phyloP scores from a whole-genome alignment of 1,284 basidiomycete species.

The Boletellus deceptivus region DNA sequence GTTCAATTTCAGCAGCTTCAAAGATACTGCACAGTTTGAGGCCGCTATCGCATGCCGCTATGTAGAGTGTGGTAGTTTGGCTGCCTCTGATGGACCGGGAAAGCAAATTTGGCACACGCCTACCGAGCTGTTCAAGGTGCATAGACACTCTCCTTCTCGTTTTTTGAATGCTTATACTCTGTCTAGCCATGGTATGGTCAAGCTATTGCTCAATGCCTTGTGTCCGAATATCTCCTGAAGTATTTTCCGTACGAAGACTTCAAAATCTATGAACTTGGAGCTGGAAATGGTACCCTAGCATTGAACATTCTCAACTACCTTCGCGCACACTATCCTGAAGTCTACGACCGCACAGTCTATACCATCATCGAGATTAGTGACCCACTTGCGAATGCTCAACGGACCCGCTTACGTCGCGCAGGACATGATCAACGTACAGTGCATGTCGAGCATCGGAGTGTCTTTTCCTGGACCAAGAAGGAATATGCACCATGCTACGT shows the following conservation, averaged over 20 bases:
- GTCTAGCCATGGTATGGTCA: conserved; percentile 89
- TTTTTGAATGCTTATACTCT: conserved; percentile 6
- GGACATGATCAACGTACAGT: conserved; percentile 50
- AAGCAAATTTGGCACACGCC: conserved; percentile 99
- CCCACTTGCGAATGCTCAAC: conserved; percentile 75
- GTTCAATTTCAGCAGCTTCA: conserved; percentile 72
- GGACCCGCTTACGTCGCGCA: conserved; percentile 30
- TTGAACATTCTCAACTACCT: conserved; percentile 85
- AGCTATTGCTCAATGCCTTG: conserved; percentile 85
- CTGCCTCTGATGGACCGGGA: conserved; percentile 66
- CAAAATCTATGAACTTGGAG: conserved; percentile 95
- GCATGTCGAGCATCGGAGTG: conserved; percentile 76
- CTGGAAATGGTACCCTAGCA: conserved; percentile 95
- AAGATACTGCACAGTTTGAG: conserved; percentile 77
- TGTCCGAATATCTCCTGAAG: conserved; percentile 89
- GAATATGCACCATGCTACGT: conserved; percentile 89
- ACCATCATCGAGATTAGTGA: conserved; percentile 92
- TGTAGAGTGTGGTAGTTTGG: conserved; percentile 60
- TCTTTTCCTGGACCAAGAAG: conserved; percentile 82
- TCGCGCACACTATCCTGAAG: conserved; percentile 77
- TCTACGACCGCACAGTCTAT: conserved; percentile 89
- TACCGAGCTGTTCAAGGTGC: conserved; percentile 94
- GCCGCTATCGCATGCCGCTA: conserved; percentile 78
- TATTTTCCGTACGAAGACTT: conserved; percentile 96
- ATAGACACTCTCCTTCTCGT: conserved; percentile 26